Base-by-base conservation (phyloP, 177 flowering plant genomes). In the Vitis hybrid region DNA sequence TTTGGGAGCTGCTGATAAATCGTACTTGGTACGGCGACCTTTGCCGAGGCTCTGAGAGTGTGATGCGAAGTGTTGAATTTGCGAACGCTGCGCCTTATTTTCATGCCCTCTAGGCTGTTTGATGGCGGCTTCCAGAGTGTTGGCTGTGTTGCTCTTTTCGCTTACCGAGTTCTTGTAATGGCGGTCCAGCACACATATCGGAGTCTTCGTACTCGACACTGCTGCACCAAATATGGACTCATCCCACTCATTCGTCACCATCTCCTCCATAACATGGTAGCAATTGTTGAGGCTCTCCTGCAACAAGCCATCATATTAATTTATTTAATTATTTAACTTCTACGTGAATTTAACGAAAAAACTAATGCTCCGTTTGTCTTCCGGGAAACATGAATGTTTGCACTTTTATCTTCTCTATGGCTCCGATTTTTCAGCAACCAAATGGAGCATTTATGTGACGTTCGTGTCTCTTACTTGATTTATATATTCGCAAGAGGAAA, bases 401-500 rank as follows among this genome's bases (percentile, higher is more conserved):
- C 17, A 13, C 11, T 5, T 14, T 11, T 54, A 14, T 54, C 57
- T 14, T 54, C 17, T 13, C 15, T 54, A 14, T 54, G 15, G 17
- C 57, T 54, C 8, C 17, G 17, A 54, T 54, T 54, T 54, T 17
- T 54, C 17, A 54, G 27, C 61, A 58, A 58, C 30, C 27, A 62
- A 13, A 10, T 62, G 51, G 46, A 10, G 46, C 13, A 60, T 24
- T 35, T 46, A 20, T 1, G n/a, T 32, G 11, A 11, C 1, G 17
- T 15, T 46, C 17, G 8, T 12, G 14, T 24, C 11, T 41, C 78
- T 74, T 71, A 81, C 84, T 17, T 69, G 68, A 57, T 79, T 67
- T 59, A 79, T 77, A 52, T 77, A 72, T 62, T 69, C 48, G 71
- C 80, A 72, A 5, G 62, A 35, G 1, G 53, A 76, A n/a, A 84